Base-by-base conservation (phyloP, 352 stramenopile species). In the Phytophthora parvispora region DNA sequence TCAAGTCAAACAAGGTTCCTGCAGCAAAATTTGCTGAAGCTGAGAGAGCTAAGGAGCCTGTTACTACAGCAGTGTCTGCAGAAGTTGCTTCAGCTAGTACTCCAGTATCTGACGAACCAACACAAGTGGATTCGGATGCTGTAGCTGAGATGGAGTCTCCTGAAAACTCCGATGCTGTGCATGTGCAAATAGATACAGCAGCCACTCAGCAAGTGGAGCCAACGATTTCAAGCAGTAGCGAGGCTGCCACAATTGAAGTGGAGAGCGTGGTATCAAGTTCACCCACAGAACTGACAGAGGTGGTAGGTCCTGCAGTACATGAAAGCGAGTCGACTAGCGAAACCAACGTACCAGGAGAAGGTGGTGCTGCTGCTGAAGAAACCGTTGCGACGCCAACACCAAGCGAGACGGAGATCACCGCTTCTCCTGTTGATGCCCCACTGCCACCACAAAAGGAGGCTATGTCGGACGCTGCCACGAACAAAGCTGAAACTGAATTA, bases 1-100 rank as follows among this genome's bases (percentile, higher is more conserved):
- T 36, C 8, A 75, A 77, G 31, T 36, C 64, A 42, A 67, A 9
- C 29, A 73, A 62, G 25, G 10, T 34, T 29, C 18, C 51, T 28
- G 27, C 34, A 2, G 9, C 28, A 50, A 67, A 72, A 18, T 2
- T 42, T 13, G n/a, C n/a, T 27, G 42, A 51, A 10, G 28, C 12
- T 15, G 54, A 64, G 22, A 54, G 60, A 7, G 10, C n/a, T 6
- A 70, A 49, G 5, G 40, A 27, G 4, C 15, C 29, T 28, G 29
- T 25, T 49, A 31, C n/a, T 18, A 31, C 57, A 31, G 10, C 15
- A 3, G 28, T 8, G n/a, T 27, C 38, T 27, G 49, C 13, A 18
- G 38, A 75, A 6, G 24, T 45, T 45, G 2, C 31, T 58, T 31
- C 27, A 22, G 15, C 25, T 2, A 38, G 16, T 4, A 28, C 48